Evolutionary conservation across 495 filamentous ascomycete species (phyloP), one percentile per base, ranked within the genome.

Genomic region (Haplographium delicatum): DNA sequence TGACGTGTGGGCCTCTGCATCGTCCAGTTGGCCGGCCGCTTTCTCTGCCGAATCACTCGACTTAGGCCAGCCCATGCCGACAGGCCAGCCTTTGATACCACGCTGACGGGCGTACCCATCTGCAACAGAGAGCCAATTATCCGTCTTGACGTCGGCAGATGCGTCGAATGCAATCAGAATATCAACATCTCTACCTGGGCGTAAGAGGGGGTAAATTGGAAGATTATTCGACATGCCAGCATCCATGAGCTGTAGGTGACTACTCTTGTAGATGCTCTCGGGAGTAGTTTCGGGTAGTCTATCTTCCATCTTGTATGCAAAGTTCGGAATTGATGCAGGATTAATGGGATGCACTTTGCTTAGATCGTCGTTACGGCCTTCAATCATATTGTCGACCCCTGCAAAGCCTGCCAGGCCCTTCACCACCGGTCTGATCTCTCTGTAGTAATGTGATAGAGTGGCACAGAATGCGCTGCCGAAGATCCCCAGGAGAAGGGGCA

Each of bases 161-260:
- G 85, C 85, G 63, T 95, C 89, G 57, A 95, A 94, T 15, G 87
- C 85, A 19, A 98, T 78, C n/a, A 98, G 71, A 33, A 98, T 76
- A 58, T 98, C 93, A 15, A 97, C 82, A 55, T 93, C 80, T 23
- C 93, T 75, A 3, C 89, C 91, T 0, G 86, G 88, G 16, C 93
- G 79, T 20, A 98, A 81, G 5, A 97, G 76, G 0, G 93, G 93
- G 65, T 98, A 98, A 23, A 95, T 87, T 4, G 93, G 91, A 3
- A 98, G 75, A 58, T 98, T 98, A 63, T 97, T 97, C 44, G 85
- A 89, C 91, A 98, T 98, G 10, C 93, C 93, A 5, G 93, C 89
- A 68, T 98, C 93, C 86, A 95, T 96, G 4, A 96, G 79, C 56
- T 93, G 84, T 20, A 97, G 72, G 56, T 88, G 82, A 27, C 82